Evolutionary conservation across 441 rosid species (phyloP), one percentile per base, ranked within the genome.

Genomic region (Macaranga tanarius): DNA sequence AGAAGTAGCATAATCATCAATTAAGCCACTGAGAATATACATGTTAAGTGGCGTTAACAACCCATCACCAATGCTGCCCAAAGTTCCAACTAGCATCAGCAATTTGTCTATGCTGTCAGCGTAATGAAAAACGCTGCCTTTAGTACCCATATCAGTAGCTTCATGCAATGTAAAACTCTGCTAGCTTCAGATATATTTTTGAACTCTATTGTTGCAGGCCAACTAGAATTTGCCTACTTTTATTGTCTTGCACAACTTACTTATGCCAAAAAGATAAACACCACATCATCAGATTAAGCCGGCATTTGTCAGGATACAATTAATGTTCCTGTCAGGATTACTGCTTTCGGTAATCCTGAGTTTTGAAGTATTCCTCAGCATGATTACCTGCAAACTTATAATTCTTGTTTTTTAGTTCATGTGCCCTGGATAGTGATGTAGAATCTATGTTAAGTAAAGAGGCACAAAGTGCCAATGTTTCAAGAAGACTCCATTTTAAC

Each of bases 51-150:
- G 92, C 23, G 81, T 81, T 76, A 77, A 80, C 80, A 86, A 31
- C 48, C 92, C 90, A 76, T 88, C 92, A 69, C 90, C 92, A 69
- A 86, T 80, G 84, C 90, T 84, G 52, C 90, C 92, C 66, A 86
- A 64, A 55, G 75, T 74, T 71, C 90, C 92, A 11, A 85, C 63
- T 3, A 88, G 9, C 85, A 88, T 82, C 81, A 86, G 70, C 61
- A 86, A 4, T 79, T 82, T 88, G 76, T 88, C 92, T 45, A 75
- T 52, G 15, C 83, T 1, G 51, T 86, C 88, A 0, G 88, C 84
- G 4, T 72, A 85, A 23, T 74, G 74, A 65, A 86, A 88, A 74
- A 86, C 76, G 74, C 86, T 65, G 62, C 80, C 80, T 73, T 82
- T 82, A 6, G 70, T 67, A 61, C 74, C 82, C 88, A 84, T 86